Evolutionary conservation across 2,329 filamentous ascomycete genomes (phyloP).

Genomic region (Fusarium sp.): DNA sequence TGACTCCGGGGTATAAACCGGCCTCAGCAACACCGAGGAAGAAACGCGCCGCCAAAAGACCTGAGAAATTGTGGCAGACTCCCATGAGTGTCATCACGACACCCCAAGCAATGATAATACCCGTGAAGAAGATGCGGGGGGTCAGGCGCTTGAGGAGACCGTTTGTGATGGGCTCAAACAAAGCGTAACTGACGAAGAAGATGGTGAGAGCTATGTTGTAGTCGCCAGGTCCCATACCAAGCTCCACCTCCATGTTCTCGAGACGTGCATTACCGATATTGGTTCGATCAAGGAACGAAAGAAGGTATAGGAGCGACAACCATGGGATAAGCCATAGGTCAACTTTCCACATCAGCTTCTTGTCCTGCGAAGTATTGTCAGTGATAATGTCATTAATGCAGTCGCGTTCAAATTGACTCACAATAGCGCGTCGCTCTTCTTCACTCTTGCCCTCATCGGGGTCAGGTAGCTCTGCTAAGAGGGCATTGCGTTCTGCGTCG

Average conservation of each 20-base stretch:
- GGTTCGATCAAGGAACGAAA: constrained; percentile 62
- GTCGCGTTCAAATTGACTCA: constrained; percentile 58
- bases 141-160: constrained; percentile 74
- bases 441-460: constrained; percentile 72
- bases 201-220: constrained; percentile 73
- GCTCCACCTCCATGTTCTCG: constrained; percentile 38
- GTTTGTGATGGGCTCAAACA: constrained; percentile 77
- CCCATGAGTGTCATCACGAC: constrained; percentile 65
- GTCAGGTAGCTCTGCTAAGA: constrained; percentile 52
- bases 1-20: constrained; percentile 76
- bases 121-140: constrained; percentile 74
- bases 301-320: constrained; percentile 70
- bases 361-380: constrained; percentile 53
- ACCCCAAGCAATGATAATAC: constrained; percentile 74
- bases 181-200: constrained; percentile 79
- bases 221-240: constrained; percentile 53
- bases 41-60: constrained; percentile 66
- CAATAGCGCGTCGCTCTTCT: constrained; percentile 73
- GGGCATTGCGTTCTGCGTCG: constrained; percentile 50
- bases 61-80: constrained; percentile 60
- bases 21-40: constrained; percentile 77
- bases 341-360: constrained; percentile 69
- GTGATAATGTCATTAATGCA: fast-evolving
- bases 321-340: constrained; percentile 72
- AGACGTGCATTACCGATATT: constrained; percentile 67